Percentiles rank a stretch among this genome's conserved stretches.
phyloP scores from a whole-genome alignment of 192 early-diverging fungal species.

The Lunasporangiospora selenospora region DNA sequence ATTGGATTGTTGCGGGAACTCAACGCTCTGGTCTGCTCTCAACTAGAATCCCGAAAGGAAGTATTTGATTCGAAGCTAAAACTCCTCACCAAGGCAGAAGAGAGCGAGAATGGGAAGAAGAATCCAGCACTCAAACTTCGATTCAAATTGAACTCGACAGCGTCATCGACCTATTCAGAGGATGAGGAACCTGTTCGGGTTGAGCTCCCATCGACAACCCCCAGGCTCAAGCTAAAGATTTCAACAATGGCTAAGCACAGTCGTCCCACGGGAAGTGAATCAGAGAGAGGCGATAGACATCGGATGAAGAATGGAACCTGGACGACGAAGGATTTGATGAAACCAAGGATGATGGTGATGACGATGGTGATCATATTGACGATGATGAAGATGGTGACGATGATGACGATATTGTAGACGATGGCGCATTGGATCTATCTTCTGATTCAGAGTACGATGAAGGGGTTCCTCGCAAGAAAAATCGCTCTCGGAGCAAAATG shows the following conservation, averaged over 20 bases:
- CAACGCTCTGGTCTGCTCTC: not conserved
- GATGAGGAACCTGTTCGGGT: slow-evolving; percentile 9
- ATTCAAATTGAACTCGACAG: slow-evolving; percentile 26
- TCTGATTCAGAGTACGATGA: slow-evolving; percentile 44
- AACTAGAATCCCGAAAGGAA: slow-evolving; percentile 3
- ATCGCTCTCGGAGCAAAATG: not conserved
- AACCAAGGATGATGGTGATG: slow-evolving; percentile 6
- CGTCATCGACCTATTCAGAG: slow-evolving; percentile 12
- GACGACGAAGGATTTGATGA: slow-evolving; percentile 28
- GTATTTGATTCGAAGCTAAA: not conserved
- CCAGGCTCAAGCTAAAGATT: slow-evolving; percentile 27
- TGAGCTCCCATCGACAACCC: not conserved
- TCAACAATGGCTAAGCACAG: not conserved
- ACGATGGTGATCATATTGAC: slow-evolving; percentile 15
- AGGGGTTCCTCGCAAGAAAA: not conserved
- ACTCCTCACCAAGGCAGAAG: slow-evolving; percentile 1
- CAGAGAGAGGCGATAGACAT: slow-evolving; percentile 5
- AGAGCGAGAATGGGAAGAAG: not conserved
- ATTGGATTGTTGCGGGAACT: slow-evolving; percentile 12
- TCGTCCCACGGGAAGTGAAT: not conserved
- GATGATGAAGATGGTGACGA: slow-evolving; percentile 8
- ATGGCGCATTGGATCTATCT: slow-evolving; percentile 21
- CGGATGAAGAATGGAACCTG: slow-evolving; percentile 32
- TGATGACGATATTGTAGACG: slow-evolving; percentile 10
- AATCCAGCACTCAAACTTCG: slow-evolving; percentile 30